Base-by-base conservation (phyloP, 202 grass and related monocot genomes). In the Setaria italica region DNA sequence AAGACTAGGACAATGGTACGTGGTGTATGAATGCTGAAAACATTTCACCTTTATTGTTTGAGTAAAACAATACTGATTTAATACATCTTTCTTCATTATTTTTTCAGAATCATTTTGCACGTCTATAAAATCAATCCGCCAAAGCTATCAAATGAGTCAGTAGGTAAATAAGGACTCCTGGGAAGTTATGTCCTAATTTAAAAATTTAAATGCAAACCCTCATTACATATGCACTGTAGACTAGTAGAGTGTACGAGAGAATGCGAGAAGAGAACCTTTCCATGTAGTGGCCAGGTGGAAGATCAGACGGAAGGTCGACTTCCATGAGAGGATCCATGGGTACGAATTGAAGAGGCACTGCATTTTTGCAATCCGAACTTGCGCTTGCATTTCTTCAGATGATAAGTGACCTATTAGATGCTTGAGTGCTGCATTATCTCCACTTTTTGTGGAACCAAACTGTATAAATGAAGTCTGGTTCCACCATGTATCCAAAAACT, bases 281-380 rank as follows among this genome's bases (percentile, higher is more conserved):
- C 91, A 99, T 87, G 88, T 92, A 39, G 82, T 77, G 30, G 65
- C 51, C 37, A 85, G 90, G 0, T 89, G 80, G 75, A 90, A 78
- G 55, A 99, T 57, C 3, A 99, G 73, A 19, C 90, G 91, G 21
- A 35, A 47, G n/a, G 88, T n/a, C 29, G 88, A 88, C 51, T 94
- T 99, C 82, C 76, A 76, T 1, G 84, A 88, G 13, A 83, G 88
- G 3, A 68, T 71, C 93, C 93, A 99, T 33, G 93, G 93, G n/a
- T 99, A 99, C 6, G 93, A 99, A 74, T 99, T 99, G 64, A 99
- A 99, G 17, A 94, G 86, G 72, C 93, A 99, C 65, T 99, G 96
- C 91, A 92, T 91, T 32, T 89, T 81, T 34, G 93, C 87, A 74
- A 91, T 85, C 3, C 79, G 79, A 14, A 98, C 82, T 21, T 99